phyloP scores from a whole-genome alignment of 1,284 basidiomycete species.

The Thelephora terrestris region DNA sequence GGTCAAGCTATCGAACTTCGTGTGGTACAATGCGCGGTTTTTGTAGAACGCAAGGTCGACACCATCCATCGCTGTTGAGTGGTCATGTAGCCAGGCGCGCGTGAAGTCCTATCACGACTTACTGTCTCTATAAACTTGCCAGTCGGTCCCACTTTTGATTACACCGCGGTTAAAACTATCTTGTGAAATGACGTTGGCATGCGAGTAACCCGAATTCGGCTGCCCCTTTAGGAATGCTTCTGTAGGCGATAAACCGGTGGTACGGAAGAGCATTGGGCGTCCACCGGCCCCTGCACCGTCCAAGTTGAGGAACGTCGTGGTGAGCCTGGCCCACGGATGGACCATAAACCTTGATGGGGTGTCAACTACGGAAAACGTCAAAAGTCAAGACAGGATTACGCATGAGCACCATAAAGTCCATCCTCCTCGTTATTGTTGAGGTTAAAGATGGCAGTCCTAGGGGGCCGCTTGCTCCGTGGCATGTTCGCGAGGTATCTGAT shows the following conservation, averaged over 20 bases:
- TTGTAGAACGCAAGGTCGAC: constrained; percentile 69
- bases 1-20: constrained; percentile 51
- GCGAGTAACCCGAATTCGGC: constrained; percentile 39
- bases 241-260: constrained; percentile 44
- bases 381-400: constrained; percentile 28
- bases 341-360: constrained; percentile 40
- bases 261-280: constrained; percentile 57
- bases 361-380: constrained; percentile 1
- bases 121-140: constrained; percentile 40
- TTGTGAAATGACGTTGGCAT: constrained; percentile 53
- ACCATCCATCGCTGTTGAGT: constrained; percentile 40
- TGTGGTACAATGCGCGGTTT: constrained; percentile 62
- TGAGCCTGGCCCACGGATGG: constrained; percentile 63
- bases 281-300: constrained; percentile 76
- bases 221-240: constrained; percentile 34
- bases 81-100: constrained; percentile 2
- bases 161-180: constrained; percentile 55
- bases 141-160: constrained; percentile 61
- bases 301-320: constrained; percentile 62
- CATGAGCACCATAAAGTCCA: constrained; percentile 58
- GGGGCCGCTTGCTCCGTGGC: constrained; percentile 28
- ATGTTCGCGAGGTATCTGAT: not conserved
- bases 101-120: constrained; percentile 10
- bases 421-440: constrained; percentile 80
- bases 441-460: constrained; percentile 62